phyloP scores from a whole-genome alignment of 2,329 filamentous ascomycete species.

The Seiridium cupressi region DNA sequence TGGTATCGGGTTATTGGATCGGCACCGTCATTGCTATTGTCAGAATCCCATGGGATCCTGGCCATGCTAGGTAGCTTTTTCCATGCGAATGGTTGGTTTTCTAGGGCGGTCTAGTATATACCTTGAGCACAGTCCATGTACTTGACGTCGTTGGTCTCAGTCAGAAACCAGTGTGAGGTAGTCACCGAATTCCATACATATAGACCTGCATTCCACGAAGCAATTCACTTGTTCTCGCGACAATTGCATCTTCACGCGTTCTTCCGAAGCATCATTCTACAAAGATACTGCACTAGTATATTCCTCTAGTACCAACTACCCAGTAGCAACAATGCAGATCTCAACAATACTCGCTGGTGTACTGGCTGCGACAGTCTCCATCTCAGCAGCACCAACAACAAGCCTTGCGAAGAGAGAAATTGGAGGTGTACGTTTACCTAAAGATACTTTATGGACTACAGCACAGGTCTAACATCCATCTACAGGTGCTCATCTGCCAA shows the following conservation, averaged over 20 bases:
- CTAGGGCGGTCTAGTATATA: background rate
- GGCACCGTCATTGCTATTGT: background rate
- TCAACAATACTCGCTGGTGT: slow-evolving; percentile 18
- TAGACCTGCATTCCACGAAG: background rate
- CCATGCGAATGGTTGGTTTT: background rate
- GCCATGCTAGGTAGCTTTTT: background rate
- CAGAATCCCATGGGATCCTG: background rate
- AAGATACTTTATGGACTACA: background rate
- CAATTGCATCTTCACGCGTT: background rate
- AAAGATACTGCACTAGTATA: background rate
- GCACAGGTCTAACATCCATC: background rate
- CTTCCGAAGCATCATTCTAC: background rate
- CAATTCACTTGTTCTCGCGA: background rate
- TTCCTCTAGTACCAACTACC: background rate
- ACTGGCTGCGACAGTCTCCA: slow-evolving; percentile 18
- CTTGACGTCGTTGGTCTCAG: background rate
- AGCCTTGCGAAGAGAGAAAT: slow-evolving; percentile 39
- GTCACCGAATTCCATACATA: background rate
- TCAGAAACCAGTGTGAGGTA: background rate
- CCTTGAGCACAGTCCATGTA: background rate
- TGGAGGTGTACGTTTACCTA: slow-evolving; percentile 42
- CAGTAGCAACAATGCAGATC: slow-evolving; percentile 22
- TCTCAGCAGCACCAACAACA: slow-evolving; percentile 19
- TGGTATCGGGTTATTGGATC: too few species aligned
- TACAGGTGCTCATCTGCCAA: slow-evolving; percentile 48